Evolutionary conservation across 2,329 filamentous ascomycete species (phyloP), one percentile per base, ranked within the genome.

Genomic region (Aspergillus brunneoviolaceus): DNA sequence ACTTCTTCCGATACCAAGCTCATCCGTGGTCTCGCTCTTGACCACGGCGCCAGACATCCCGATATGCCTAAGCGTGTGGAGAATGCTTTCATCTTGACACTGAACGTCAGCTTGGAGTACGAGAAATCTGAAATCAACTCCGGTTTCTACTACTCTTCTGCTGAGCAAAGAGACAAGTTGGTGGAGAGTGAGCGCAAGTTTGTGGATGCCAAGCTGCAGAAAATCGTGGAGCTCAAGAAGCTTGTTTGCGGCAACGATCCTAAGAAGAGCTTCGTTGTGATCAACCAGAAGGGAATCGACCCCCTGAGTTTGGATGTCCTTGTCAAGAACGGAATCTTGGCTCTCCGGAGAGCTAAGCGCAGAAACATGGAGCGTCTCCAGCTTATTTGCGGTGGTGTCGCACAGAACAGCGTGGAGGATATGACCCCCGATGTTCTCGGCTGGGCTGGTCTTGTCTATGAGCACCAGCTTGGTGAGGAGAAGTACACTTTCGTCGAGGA

Each of bases 41-140:
- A 99, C 72, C 95, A 99, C 77, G 95, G 95, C 67, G 93, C 95
- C 12, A 87, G 95, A 73, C 95, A 99, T 79, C 95, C 95, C 3
- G 95, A 99, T 74, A 99, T 99, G 95, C 92, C 95, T 9, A 98
- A 96, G 83, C 85, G 90, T 60, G 87, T 99, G 31, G 92, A 96
- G 79, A 97, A 99, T 75, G 96, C 95, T 62, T 92, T 88, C 77
- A 97, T 99, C 71, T 82, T 99, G 62, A 96, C 92, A 27, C 83
- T 99, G 72, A 99, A 99, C 74, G 94, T 99, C 75, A 96, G 91
- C 76, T 82, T 99, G 63, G 95, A 99, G 77, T 99, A 99, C 77
- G 95, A 99, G 79, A 99, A 99, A 84, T 94, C 93, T 0, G 95
- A 99, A 80, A 96, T 99, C 78, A 99, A 99, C 85, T 97, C 93